These are phyloP conservation scores for Vitis riparia DNA, from an alignment of 164 flowering plant genomes.

Conservation along the genomic window DNA sequence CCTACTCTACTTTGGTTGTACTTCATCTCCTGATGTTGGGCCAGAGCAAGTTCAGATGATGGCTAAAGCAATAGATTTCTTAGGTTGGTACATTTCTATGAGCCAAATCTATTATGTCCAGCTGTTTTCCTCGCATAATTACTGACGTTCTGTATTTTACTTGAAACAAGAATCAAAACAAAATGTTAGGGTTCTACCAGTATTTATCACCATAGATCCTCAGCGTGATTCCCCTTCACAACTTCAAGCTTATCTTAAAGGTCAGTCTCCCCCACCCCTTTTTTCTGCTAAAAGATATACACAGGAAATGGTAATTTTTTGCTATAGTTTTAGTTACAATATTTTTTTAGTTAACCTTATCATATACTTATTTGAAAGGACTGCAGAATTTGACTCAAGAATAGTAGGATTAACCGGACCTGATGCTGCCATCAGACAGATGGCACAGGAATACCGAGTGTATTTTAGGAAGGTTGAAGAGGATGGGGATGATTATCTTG, in stretches of 20 bases:
- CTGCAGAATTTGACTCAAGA: conserved; percentile 79
- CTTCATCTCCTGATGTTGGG: conserved; percentile 90
- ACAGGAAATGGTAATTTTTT: too few species aligned
- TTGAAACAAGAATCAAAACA: conserved; percentile 54
- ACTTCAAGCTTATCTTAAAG: conserved; percentile 77
- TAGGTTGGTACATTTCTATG: conserved; percentile 49
- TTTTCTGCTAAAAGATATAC: not conserved
- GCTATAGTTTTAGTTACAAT: not conserved
- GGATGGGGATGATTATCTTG: conserved; percentile 82
- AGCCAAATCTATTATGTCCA: not conserved
- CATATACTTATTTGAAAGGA: conserved; percentile 1
- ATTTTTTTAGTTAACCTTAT: not conserved
- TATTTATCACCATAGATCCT: conserved; percentile 86
- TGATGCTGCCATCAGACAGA: conserved; percentile 54
- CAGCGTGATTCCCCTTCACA: conserved; percentile 80
- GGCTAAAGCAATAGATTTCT: conserved; percentile 60
- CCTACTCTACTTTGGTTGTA: conserved; percentile 90
- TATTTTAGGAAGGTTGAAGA: conserved; percentile 80
- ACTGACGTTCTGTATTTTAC: conserved; percentile 23
- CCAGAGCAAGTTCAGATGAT: conserved; percentile 71
- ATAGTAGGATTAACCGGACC: conserved; percentile 78
- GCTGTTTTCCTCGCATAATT: not conserved
- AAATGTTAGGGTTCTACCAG: conserved; percentile 54
- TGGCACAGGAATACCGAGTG: conserved; percentile 83
- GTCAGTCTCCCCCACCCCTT: conserved; percentile 27